Percentiles rank a stretch among this genome's conserved stretches.
phyloP scores from a whole-genome alignment of 2,329 filamentous ascomycete genomes.

The Epicoccum nigrum region DNA sequence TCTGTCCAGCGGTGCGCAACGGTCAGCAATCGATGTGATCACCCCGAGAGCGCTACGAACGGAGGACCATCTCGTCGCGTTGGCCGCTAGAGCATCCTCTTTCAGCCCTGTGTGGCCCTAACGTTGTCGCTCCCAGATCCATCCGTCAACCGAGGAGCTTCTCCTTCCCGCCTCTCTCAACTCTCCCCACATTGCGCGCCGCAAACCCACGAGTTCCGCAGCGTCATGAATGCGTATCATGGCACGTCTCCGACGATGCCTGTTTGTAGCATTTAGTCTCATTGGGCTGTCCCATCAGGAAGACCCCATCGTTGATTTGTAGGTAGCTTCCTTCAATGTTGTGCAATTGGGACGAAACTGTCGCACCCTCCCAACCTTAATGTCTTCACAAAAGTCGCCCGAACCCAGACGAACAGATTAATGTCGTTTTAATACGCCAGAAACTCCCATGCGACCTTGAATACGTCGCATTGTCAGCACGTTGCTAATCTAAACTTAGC shows the following conservation, averaged over 20 bases:
- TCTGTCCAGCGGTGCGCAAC: conserved; percentile 33
- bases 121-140: conserved; percentile 22
- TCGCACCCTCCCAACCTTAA: not conserved
- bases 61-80: conserved; percentile 22
- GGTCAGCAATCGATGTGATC: conserved; percentile 30
- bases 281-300: conserved; percentile 40
- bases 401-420: not conserved
- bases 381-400: not conserved
- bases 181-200: conserved; percentile 21
- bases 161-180: conserved; percentile 18
- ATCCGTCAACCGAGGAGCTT: conserved; percentile 12
- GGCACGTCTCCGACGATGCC: conserved; percentile 36
- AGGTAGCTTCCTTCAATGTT: conserved; percentile 4
- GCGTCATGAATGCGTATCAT: conserved; percentile 41
- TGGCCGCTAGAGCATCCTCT: conserved; percentile 21
- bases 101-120: conserved; percentile 38
- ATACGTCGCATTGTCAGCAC: not conserved
- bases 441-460: not conserved
- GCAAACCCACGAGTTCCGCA: conserved; percentile 24
- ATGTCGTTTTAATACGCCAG: not conserved
- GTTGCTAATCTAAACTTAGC: conserved; percentile 12
- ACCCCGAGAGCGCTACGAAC: conserved; percentile 31
- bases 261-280: conserved; percentile 37
- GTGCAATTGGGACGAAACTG: not conserved
- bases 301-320: conserved; percentile 61